Conservation (phyloP, 129 eudicot species). For the Flaveria robusta region DNA sequence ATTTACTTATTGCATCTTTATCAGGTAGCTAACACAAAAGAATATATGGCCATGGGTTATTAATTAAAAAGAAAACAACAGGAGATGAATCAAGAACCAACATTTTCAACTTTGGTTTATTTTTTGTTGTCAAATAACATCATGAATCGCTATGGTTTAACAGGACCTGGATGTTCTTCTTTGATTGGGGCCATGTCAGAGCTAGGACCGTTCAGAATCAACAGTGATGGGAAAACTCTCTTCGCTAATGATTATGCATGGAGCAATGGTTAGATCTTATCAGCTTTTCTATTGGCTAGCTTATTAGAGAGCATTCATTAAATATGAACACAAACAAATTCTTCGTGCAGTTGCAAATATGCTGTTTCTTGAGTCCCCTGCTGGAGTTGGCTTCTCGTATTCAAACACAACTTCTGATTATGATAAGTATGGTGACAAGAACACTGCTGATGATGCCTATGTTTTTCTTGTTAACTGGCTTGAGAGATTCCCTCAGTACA, state of each 20-base stretch:
- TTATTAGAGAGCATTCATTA: background rate
- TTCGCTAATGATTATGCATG: conserved; percentile 43
- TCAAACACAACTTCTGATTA: conserved; percentile 48
- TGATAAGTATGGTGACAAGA: conserved; percentile 47
- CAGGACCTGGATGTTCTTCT: conserved; percentile 40
- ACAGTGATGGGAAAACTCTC: conserved; percentile 41
- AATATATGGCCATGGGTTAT: background rate
- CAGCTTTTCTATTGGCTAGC: background rate
- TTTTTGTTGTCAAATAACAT: background rate
- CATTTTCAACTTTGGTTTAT: background rate
- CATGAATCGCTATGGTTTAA: background rate
- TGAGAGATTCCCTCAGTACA: conserved; percentile 54
- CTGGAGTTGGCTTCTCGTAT: conserved; percentile 67
- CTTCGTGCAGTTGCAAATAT: conserved; percentile 54
- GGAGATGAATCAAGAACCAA: background rate
- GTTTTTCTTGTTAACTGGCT: conserved; percentile 54
- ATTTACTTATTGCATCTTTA: background rate
- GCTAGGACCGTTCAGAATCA: conserved; percentile 49
- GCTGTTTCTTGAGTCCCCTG: conserved; percentile 58
- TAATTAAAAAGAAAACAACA: background rate
- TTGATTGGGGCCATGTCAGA: conserved; percentile 43
- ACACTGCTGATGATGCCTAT: conserved; percentile 52
- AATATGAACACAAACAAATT: conserved; percentile 4
- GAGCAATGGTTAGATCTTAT: conserved; percentile 41
- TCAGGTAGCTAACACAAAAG: background rate